Evolutionary conservation across 2,329 filamentous ascomycete species (phyloP).

Genomic region (Aspergillus tanneri): DNA sequence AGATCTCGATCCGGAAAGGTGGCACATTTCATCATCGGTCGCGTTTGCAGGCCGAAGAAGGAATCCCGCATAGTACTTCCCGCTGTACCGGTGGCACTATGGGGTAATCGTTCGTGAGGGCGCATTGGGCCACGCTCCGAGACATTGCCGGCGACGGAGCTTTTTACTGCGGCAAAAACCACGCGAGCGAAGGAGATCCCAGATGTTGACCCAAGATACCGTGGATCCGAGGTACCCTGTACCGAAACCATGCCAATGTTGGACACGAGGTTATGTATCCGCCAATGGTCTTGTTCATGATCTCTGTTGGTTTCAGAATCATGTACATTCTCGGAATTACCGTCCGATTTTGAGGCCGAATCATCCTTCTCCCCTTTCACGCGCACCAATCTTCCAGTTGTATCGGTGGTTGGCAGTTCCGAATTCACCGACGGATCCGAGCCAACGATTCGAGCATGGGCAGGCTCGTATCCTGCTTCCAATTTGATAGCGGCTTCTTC

Average conservation of each 20-base stretch:
- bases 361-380: constrained; percentile 27
- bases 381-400: constrained; percentile 13
- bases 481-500: constrained; percentile 40
- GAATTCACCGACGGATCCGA: constrained; percentile 19
- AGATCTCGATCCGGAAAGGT: constrained; percentile 77
- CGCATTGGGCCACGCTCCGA: constrained; percentile 65
- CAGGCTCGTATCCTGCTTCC: constrained; percentile 29
- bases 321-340: constrained; percentile 18
- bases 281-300: constrained; percentile 58
- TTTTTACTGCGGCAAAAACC: constrained; percentile 90
- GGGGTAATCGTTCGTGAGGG: constrained; percentile 56
- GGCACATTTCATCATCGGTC: constrained; percentile 80
- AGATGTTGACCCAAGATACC: constrained; percentile 79
- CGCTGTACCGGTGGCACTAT: constrained; percentile 52
- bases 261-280: constrained; percentile 64
- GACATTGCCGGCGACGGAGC: constrained; percentile 58
- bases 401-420: constrained; percentile 15
- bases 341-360: constrained; percentile 16
- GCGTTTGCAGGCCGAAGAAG: constrained; percentile 94
- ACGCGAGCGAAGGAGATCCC: constrained; percentile 93
- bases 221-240: constrained; percentile 72
- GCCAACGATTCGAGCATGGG: constrained; percentile 16
- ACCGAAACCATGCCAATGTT: constrained; percentile 75
- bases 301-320: constrained; percentile 35
- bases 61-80: constrained; percentile 89